Percentiles rank a stretch among this genome's conserved stretches.
phyloP scores from a whole-genome alignment of 2,329 filamentous ascomycete species.

The Lithohypha guttulata region DNA sequence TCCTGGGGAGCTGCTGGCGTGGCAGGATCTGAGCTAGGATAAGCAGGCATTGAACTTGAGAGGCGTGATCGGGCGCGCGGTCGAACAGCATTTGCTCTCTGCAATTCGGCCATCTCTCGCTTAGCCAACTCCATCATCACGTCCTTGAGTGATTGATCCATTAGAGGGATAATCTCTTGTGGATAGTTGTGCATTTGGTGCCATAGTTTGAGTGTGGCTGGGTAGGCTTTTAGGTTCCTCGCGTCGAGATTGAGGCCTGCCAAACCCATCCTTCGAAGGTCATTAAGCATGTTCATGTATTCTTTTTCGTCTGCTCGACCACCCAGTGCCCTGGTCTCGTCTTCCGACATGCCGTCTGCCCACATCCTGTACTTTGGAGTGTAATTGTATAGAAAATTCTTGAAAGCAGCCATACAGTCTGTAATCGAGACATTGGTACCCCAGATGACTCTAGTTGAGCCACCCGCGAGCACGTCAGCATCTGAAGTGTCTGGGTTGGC shows the following conservation, averaged over 20 bases:
- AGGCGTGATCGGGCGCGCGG: constrained; percentile 37
- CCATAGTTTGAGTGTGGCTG: constrained; percentile 85
- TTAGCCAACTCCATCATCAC: constrained; percentile 82
- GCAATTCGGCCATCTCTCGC: constrained; percentile 62
- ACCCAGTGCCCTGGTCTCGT: constrained; percentile 56
- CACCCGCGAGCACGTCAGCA: constrained; percentile 74
- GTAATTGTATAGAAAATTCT: constrained; percentile 86
- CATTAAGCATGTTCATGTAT: constrained; percentile 75
- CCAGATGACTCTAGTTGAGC: constrained; percentile 79
- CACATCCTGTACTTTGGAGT: constrained; percentile 91
- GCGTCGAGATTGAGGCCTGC: constrained; percentile 80
- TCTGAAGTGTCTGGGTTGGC: constrained; percentile 79
- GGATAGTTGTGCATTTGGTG: constrained; percentile 91
- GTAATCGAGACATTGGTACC: constrained; percentile 92
- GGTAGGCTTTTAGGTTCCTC: constrained; percentile 82
- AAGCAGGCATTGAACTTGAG: constrained; percentile 62
- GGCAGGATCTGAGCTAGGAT: constrained; percentile 64
- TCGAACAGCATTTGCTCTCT: constrained; percentile 44
- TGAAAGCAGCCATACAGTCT: constrained; percentile 77
- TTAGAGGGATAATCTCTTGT: constrained; percentile 88
- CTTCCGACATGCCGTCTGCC: constrained; percentile 69
- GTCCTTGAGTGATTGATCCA: constrained; percentile 92
- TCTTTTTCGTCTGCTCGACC: constrained; percentile 66
- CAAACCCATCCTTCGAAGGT: constrained; percentile 79
- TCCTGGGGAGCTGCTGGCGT: constrained; percentile 44